Evolutionary conservation across 2,329 filamentous ascomycete genomes (phyloP).

Genomic region (Boeremia lycopersici): DNA sequence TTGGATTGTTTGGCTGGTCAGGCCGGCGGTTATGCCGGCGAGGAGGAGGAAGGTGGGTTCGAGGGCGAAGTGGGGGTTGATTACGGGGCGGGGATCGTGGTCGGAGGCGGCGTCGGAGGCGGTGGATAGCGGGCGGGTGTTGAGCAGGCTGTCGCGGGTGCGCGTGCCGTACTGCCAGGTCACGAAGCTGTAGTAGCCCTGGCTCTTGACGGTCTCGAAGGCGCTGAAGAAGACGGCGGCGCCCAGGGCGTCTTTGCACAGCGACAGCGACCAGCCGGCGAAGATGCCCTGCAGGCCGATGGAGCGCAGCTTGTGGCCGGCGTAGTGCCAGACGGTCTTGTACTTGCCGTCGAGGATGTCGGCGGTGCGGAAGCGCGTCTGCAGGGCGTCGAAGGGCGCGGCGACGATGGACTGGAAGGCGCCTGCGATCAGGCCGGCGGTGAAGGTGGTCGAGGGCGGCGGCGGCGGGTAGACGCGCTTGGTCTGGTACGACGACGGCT

Average conservation of each 20-base stretch:
- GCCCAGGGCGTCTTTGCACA: slow-evolving; percentile 72
- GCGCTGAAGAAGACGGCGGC: slow-evolving; percentile 74
- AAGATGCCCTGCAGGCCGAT: slow-evolving; percentile 76
- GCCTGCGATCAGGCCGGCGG: slow-evolving; percentile 73
- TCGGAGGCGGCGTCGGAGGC: slow-evolving; percentile 27
- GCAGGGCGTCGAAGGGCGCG: slow-evolving; percentile 76
- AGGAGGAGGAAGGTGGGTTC: slow-evolving; percentile 74
- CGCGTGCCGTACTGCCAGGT: slow-evolving; percentile 66
- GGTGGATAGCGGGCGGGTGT: neutral
- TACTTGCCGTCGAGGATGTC: slow-evolving; percentile 66
- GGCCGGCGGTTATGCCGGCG: slow-evolving; percentile 71
- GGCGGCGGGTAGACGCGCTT: slow-evolving; percentile 75
- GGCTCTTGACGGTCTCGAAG: slow-evolving; percentile 78
- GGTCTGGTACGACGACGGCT: slow-evolving; percentile 64
- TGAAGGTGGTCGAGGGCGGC: slow-evolving; percentile 65
- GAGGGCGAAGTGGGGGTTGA: slow-evolving; percentile 75
- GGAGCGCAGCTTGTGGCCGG: slow-evolving; percentile 68
- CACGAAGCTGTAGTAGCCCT: slow-evolving; percentile 74
- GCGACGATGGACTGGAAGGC: slow-evolving; percentile 72
- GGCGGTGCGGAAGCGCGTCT: slow-evolving; percentile 71
- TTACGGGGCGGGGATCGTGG: slow-evolving; percentile 54
- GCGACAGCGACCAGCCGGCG: slow-evolving; percentile 72
- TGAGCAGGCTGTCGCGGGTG: slow-evolving; percentile 36
- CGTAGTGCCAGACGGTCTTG: slow-evolving; percentile 75
- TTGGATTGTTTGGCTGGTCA: slow-evolving; percentile 71